phyloP scores from a whole-genome alignment of 2,329 filamentous ascomycete species.

The Beauveria varroae region DNA sequence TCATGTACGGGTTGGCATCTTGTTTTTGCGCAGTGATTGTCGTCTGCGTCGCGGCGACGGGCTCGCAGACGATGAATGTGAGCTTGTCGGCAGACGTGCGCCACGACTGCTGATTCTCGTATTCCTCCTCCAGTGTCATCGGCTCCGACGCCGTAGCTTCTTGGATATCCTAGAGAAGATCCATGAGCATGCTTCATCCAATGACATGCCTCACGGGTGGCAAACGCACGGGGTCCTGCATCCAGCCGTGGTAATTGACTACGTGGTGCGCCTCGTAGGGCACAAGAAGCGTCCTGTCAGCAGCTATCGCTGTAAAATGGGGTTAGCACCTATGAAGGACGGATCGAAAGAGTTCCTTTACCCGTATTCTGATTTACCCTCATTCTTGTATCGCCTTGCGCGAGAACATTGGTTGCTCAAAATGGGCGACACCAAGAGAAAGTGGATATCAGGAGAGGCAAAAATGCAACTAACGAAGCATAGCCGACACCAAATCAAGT shows the following conservation, averaged over 20 bases:
- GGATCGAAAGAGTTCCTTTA: not conserved
- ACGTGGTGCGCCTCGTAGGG: conserved; percentile 82
- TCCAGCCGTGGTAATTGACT: conserved; percentile 78
- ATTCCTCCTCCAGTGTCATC: conserved; percentile 72
- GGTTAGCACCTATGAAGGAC: not conserved
- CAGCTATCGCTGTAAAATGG: conserved; percentile 52
- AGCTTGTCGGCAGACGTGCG: conserved; percentile 75
- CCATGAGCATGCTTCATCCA: not conserved
- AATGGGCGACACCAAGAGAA: not conserved
- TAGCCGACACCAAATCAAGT: not conserved
- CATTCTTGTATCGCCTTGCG: not conserved
- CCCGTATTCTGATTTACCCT: not conserved
- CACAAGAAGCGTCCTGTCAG: conserved; percentile 63
- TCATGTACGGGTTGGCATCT: conserved; percentile 52
- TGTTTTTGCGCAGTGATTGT: conserved; percentile 29
- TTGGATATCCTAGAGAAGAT: conserved; percentile 55
- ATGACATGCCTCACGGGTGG: not conserved
- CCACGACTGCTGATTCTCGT: conserved; percentile 87
- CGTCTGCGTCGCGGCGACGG: not conserved
- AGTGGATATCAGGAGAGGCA: not conserved
- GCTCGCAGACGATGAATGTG: conserved; percentile 77
- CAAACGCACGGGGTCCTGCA: conserved; percentile 63
- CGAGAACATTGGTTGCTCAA: not conserved
- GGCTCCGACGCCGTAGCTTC: conserved; percentile 82
- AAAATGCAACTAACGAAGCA: conserved; percentile 7